Evolutionary conservation across 139 green algal genomes (phyloP), one percentile per base, ranked within the genome.

Genomic region (Helicosporidium sp.): DNA sequence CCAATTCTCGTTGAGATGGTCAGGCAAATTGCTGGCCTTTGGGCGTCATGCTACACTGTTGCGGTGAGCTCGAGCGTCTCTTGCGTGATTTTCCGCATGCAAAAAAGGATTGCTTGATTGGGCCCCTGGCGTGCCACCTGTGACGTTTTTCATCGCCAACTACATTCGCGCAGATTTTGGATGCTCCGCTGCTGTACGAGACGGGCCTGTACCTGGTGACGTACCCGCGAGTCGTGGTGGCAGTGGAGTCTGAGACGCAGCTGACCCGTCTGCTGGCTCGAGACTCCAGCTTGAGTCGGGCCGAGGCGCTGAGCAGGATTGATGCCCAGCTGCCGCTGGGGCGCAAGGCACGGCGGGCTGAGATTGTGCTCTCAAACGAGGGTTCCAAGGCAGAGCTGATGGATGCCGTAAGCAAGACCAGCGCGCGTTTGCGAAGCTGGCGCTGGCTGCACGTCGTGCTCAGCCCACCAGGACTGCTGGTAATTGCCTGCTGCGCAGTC

Each of bases 151-250:
- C n/a, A n/a, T n/a, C n/a, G n/a, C n/a, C n/a, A n/a, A n/a, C n/a
- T n/a, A n/a, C n/a, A n/a, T n/a, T n/a, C 24, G 20, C 45, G 27
- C 57, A 78, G 69, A 64, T 83, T 0, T 45, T 91, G 3, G 81
- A 92, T 53, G 83, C 86, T 74, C 81, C 81, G 0, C 62, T 92
- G 36, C 69, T 92, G 10, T 87, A 89, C 51, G 81, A 92, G 54
- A 82, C 69, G 6, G 66, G 68, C 0, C 52, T 54, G 7, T 39
- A 70, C 29, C 46, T 40, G 26, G n/a, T 74, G 8, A 54, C 57
- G 0, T 47, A 52, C 17, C 64, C 56, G 0, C 42, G 42, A 8
- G 59, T 88, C 7, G 40, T 85, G 10, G 76, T 89, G 5, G 49
- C 57, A 1, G 75, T 64, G 43, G 55, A 28, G 12, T 35, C 54